phyloP scores from a whole-genome alignment of 1,139 yeast genomes.

The Magnusiomyces suaveolens region DNA sequence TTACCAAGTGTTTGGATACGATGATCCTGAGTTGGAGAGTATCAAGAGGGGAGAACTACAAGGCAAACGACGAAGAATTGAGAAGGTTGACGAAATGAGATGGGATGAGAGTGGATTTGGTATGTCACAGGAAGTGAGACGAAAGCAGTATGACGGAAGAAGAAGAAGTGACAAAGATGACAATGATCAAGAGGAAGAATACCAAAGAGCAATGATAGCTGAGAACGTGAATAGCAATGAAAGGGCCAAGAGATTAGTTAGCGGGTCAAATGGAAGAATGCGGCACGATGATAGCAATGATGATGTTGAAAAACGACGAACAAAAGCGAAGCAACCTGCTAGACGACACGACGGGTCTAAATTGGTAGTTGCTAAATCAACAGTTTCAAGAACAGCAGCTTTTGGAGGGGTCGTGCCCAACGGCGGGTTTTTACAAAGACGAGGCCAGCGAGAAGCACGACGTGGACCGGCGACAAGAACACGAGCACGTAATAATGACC shows the following conservation, averaged over 20 bases:
- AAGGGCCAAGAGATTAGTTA: not conserved
- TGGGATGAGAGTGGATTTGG: conserved; percentile 1
- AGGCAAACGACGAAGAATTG: not conserved
- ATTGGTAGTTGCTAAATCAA: too few species aligned
- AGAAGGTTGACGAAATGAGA: not conserved
- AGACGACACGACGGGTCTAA: too few species aligned
- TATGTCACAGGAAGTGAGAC: not conserved
- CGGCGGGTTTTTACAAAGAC: not conserved
- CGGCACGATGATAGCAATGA: not conserved
- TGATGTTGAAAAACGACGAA: too few species aligned
- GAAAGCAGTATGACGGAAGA: not conserved
- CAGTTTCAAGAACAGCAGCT: too few species aligned
- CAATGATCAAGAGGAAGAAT: too few species aligned
- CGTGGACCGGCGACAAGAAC: not conserved
- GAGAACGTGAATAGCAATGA: too few species aligned
- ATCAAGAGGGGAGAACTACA: not conserved
- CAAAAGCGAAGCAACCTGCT: too few species aligned
- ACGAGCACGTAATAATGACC: not conserved
- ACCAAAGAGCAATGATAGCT: too few species aligned
- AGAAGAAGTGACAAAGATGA: not conserved
- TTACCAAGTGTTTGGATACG: too few species aligned
- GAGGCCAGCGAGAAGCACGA: not conserved
- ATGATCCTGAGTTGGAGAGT: too few species aligned
- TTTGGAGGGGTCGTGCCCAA: not conserved
- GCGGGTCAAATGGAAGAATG: not conserved